Evolutionary conservation across 805 yeast genomes (phyloP).

Genomic region (Yamadazyma sp.): DNA sequence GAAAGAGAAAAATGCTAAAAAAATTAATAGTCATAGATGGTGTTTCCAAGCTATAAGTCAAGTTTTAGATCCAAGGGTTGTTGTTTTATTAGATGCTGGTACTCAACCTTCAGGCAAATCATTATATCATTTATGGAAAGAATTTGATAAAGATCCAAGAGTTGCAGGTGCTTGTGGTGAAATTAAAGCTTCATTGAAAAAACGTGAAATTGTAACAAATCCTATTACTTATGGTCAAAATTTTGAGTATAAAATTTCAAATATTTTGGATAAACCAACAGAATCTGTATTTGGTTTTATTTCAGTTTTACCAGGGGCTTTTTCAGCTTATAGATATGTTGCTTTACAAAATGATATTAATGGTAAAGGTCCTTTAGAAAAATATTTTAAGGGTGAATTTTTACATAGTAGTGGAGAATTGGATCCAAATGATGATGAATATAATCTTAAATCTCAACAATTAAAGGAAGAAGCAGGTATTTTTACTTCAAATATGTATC

Average conservation of each 20-base stretch:
- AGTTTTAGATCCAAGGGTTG: conserved; percentile 55
- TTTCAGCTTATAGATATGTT: conserved; percentile 58
- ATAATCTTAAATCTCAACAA: conserved; percentile 32
- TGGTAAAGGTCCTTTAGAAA: conserved; percentile 59
- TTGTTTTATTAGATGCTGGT: conserved; percentile 60
- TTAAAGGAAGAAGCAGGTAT: conserved; percentile 47
- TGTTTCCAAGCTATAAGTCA: conserved; percentile 63
- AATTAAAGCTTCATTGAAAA: conserved; percentile 55
- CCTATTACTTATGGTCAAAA: conserved; percentile 66
- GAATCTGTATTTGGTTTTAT: conserved; percentile 65
- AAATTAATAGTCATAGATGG: conserved; percentile 68
- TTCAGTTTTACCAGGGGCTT: conserved; percentile 67
- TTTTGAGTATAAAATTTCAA: conserved; percentile 65
- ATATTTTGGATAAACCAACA: conserved; percentile 63
- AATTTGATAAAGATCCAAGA: conserved; percentile 53
- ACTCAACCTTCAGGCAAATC: conserved; percentile 60
- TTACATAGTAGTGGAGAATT: conserved; percentile 55
- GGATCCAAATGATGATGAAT: conserved; percentile 55
- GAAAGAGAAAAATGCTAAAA: conserved; percentile 61
- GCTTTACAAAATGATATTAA: conserved; percentile 56
- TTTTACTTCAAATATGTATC: conserved; percentile 65
- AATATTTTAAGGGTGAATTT: conserved; percentile 65
- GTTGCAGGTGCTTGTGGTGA: conserved; percentile 77
- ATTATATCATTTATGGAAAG: conserved; percentile 59
- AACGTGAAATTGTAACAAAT: conserved; percentile 47